Base-by-base conservation (phyloP, 805 yeast species). In the Saccharomycopsis fibuligera region DNA sequence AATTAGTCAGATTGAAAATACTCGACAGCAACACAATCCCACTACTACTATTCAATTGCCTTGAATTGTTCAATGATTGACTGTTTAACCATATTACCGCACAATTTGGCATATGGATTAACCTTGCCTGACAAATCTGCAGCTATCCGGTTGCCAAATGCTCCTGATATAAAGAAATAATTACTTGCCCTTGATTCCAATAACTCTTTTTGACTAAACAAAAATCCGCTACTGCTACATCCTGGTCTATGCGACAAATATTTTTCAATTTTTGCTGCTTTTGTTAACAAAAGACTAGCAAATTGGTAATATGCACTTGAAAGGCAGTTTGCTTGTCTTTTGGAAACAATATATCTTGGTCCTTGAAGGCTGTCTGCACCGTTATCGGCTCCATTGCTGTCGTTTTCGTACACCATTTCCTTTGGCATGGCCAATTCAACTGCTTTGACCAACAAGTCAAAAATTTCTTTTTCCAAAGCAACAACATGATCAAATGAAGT, bases 1-100 rank as follows among this genome's bases (percentile, higher is more conserved):
- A n/a, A n/a, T n/a, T n/a, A n/a, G n/a, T n/a, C n/a, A n/a, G n/a
- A n/a, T n/a, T n/a, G n/a, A n/a, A n/a, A n/a, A n/a, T n/a, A n/a
- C n/a, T n/a, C n/a, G n/a, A n/a, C n/a, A n/a, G n/a, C n/a, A n/a
- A n/a, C n/a, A n/a, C n/a, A n/a, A n/a, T n/a, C n/a, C n/a, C n/a
- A n/a, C n/a, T n/a, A n/a, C n/a, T n/a, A n/a, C n/a, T n/a, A n/a
- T n/a, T n/a, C n/a, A n/a, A n/a, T n/a, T n/a, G n/a, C n/a, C n/a
- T n/a, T n/a, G 31, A 19, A 39, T 25, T 30, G 27, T 9, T 25
- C 35, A 14, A 31, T 21, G 21, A 40, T 27, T 5, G 47, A 29
- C 22, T 47, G 37, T 45, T 30, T 44, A 3, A 48, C 51, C 45
- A 44, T 44, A 19, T 31, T 40, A 8, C 51, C 51, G 44, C 51